Evolutionary conservation across 345 rosid species (phyloP).

Genomic region (Pistacia vera): DNA sequence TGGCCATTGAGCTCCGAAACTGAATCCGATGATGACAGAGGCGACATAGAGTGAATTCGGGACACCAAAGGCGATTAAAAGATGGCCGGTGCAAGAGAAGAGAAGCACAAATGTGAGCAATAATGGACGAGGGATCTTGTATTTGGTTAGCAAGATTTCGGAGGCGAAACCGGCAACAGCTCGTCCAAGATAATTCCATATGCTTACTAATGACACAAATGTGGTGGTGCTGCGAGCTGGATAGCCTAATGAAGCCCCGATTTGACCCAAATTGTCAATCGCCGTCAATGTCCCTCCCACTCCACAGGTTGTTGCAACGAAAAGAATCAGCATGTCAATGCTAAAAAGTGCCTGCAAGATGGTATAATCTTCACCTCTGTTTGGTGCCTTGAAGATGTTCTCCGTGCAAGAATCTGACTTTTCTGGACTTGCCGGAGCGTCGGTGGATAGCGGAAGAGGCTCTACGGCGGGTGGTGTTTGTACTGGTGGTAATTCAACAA

Average conservation of each 20-base stretch:
- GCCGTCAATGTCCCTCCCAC: conserved; percentile 27
- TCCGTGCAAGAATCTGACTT: conserved; percentile 15
- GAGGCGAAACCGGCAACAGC: conserved; percentile 19
- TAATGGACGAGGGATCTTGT: conserved; percentile 24
- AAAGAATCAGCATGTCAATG: conserved; percentile 25
- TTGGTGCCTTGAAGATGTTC: conserved; percentile 21
- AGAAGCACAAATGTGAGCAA: conserved; percentile 37
- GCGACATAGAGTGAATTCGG: conserved; percentile 37
- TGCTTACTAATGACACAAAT: conserved; percentile 30
- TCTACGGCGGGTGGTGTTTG: neutral
- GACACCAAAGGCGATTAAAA: conserved; percentile 39
- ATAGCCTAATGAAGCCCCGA: conserved; percentile 24
- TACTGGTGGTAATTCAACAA: conserved; percentile 5
- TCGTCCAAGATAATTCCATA: conserved; percentile 31
- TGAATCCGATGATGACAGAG: conserved; percentile 41
- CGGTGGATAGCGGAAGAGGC: neutral
- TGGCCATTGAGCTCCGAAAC: conserved; percentile 51
- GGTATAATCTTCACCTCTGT: conserved; percentile 28
- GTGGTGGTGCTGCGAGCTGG: conserved; percentile 21
- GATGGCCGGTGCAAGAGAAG: conserved; percentile 42
- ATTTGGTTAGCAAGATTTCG: conserved; percentile 19
- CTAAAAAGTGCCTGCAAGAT: conserved; percentile 28
- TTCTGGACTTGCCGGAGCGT: neutral
- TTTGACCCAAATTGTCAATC: conserved; percentile 25
- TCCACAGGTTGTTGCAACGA: conserved; percentile 25